Conservation (phyloP, 371 early-diverging fungal genomes). For the Actinomortierella wolfii region DNA sequence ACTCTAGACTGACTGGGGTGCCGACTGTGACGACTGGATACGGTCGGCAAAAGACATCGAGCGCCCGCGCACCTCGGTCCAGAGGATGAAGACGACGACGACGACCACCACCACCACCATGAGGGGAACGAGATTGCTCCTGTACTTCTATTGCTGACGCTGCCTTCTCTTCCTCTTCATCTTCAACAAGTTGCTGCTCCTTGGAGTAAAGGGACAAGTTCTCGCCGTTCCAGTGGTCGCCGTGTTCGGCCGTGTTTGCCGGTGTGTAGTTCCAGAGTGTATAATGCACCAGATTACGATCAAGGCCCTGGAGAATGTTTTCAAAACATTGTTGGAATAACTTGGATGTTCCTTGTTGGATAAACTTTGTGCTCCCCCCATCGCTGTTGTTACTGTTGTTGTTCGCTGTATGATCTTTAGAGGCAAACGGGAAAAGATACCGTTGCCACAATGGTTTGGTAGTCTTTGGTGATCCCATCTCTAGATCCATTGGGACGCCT, state of each 20-base stretch:
- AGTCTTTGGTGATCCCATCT: constrained; percentile 55
- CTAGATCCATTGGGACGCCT: constrained; percentile 71
- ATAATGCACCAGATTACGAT: constrained; percentile 59
- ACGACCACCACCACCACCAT: neutral
- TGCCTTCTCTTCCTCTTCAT: neutral
- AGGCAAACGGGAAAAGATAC: too few relatives aligned
- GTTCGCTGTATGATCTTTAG: neutral
- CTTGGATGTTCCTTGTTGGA: constrained; percentile 23
- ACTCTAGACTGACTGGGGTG: constrained; percentile 12
- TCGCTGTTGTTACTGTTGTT: neutral
- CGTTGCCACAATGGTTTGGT: constrained; percentile 50
- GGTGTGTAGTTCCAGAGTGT: constrained; percentile 73
- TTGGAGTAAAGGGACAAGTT: constrained; percentile 55
- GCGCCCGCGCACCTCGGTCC: constrained; percentile 30
- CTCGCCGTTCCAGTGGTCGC: constrained; percentile 79
- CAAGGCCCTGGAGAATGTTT: constrained; percentile 66
- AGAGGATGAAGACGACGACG: constrained; percentile 1
- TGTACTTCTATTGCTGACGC: neutral
- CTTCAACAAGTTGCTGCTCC: neutral
- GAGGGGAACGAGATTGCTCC: neutral
- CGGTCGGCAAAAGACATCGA: constrained; percentile 41
- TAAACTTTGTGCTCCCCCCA: constrained; percentile 11
- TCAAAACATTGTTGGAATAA: constrained; percentile 57
- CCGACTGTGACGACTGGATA: constrained; percentile 39
- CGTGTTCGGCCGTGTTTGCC: constrained; percentile 58